These are phyloP conservation scores for Aristolochia contorta DNA, from an alignment of 164 flowering plant species.

Conservation along the genomic window DNA sequence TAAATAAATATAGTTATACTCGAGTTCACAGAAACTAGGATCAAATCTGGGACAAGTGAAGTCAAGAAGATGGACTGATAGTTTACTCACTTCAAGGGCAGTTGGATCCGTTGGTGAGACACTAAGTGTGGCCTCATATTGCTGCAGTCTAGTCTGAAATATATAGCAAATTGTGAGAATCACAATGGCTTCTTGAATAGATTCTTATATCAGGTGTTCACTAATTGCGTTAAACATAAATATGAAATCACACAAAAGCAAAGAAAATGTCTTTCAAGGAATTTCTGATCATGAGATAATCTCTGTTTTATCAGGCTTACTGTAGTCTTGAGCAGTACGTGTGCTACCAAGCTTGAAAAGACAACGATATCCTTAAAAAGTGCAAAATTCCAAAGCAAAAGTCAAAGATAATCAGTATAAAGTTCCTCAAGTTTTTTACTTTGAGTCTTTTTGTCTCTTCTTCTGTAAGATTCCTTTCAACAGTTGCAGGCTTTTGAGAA, in stretches of 20 bases:
- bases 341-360: too few species aligned
- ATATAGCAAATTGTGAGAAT: constrained; percentile 1
- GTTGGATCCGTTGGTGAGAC: constrained; percentile 57
- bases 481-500: constrained; percentile 25
- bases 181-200: too few species aligned
- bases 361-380: background rate
- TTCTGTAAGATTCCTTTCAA: constrained; percentile 37
- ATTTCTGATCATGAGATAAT: too few species aligned
- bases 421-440: constrained; percentile 25
- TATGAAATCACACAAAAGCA: too few species aligned
- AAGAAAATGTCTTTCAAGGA: too few species aligned
- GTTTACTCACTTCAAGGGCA: constrained; percentile 80
- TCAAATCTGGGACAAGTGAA: background rate
- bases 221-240: too few species aligned
- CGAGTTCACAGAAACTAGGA: background rate
- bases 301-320: too few species aligned
- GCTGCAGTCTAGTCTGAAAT: constrained; percentile 64
- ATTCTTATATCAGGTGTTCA: too few species aligned
- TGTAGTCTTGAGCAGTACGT: too few species aligned
- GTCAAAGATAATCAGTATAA: background rate
- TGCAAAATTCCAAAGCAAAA: background rate
- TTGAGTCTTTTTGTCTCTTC: constrained; percentile 54
- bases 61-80: background rate
- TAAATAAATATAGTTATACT: background rate
- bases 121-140: constrained; percentile 52